Conservation (phyloP, 192 early-diverging fungal genomes). For the Dissophora ornata region DNA sequence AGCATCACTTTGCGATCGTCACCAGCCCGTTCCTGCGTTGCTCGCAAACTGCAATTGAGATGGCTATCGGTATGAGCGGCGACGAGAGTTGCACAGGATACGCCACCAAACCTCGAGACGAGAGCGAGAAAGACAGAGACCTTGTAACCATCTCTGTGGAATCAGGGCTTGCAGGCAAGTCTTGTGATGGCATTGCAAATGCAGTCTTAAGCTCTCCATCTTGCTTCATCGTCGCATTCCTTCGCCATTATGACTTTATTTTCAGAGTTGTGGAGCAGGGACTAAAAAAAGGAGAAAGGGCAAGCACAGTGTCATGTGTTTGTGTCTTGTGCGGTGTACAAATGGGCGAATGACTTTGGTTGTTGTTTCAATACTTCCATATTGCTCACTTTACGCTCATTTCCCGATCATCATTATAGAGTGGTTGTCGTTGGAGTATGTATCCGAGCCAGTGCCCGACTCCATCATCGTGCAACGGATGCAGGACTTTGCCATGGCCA, state of each 20-base stretch:
- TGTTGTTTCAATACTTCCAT: no score
- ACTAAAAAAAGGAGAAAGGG: no score
- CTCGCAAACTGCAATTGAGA: conserved; percentile 49
- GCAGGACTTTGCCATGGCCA: conserved; percentile 44
- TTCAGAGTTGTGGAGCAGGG: conserved; percentile 3
- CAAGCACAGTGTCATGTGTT: no score
- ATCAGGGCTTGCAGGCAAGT: conserved; percentile 45
- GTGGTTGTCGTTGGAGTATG: conserved; percentile 41
- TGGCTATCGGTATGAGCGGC: conserved; percentile 53
- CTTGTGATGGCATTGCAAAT: neutral
- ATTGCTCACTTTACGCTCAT: no score
- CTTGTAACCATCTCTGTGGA: conserved; percentile 44
- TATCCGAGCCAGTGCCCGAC: conserved; percentile 30
- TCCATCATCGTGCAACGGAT: conserved; percentile 51
- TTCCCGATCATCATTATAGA: no score
- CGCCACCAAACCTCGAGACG: no score
- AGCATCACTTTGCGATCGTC: conserved; percentile 47
- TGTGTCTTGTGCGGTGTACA: neutral
- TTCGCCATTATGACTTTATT: no score
- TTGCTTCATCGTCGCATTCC: no score
- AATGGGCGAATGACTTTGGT: no score
- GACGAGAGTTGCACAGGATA: no score
- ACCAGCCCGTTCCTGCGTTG: conserved; percentile 52
- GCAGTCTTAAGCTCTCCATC: no score
- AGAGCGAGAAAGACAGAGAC: conserved; percentile 1